Conservation (phyloP, 257 asterid genomes). For the Voacanga thouarsii region DNA sequence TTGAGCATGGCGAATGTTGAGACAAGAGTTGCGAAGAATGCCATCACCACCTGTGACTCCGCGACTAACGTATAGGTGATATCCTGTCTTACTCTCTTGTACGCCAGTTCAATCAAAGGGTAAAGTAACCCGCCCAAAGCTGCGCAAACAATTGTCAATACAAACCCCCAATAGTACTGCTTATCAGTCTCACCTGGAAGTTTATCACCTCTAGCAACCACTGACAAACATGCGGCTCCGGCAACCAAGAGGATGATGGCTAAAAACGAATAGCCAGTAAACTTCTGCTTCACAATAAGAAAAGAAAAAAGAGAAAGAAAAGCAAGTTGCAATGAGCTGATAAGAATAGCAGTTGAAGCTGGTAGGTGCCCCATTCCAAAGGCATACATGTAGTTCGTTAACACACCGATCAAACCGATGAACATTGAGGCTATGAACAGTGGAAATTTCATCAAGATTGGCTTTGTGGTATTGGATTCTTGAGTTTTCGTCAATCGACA, state of each 20-base stretch:
- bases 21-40: slow-evolving; percentile 20
- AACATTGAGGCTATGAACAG: slow-evolving; percentile 16
- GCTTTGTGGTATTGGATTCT: not conserved
- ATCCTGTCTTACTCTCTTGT: slow-evolving; percentile 20
- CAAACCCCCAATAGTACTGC: slow-evolving; percentile 21
- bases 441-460: slow-evolving; percentile 16
- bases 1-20: slow-evolving; percentile 23
- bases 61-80: slow-evolving; percentile 18
- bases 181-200: slow-evolving; percentile 19
- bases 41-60: slow-evolving; percentile 24
- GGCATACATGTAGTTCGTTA: slow-evolving; percentile 17
- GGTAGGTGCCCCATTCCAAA: slow-evolving; percentile 19
- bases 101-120: slow-evolving; percentile 26
- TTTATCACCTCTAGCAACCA: slow-evolving; percentile 13
- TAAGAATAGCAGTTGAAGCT: slow-evolving; percentile 19
- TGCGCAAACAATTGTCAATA: slow-evolving; percentile 20
- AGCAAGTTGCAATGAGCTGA: slow-evolving; percentile 15
- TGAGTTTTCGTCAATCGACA: slow-evolving; percentile 18
- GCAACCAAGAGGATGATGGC: slow-evolving; percentile 18
- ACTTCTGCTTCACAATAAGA: slow-evolving; percentile 25
- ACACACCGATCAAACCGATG: slow-evolving; percentile 22
- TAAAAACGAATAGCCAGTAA: slow-evolving; percentile 20
- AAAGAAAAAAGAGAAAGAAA: slow-evolving; percentile 26
- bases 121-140: slow-evolving; percentile 20
- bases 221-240: slow-evolving; percentile 23